phyloP scores from a whole-genome alignment of 2,329 filamentous ascomycete genomes.

The Fusarium pseudoanthophilum region DNA sequence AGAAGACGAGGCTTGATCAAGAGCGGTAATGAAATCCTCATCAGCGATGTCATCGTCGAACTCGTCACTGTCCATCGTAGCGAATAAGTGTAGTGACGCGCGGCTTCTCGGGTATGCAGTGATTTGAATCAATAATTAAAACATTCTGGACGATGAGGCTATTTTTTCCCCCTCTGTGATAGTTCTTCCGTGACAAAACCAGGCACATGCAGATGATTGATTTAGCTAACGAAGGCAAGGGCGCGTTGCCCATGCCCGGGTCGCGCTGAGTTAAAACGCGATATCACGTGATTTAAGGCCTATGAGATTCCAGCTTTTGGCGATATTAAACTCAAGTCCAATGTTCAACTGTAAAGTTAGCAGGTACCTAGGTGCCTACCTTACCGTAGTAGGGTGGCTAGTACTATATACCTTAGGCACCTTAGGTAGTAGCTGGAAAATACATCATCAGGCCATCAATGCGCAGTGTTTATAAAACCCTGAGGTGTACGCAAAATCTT shows the following conservation, averaged over 20 bases:
- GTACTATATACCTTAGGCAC: too few species aligned
- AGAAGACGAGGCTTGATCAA: conserved; percentile 61
- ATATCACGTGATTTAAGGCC: conserved; percentile 27
- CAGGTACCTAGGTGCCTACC: neutral
- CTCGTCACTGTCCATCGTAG: conserved; percentile 66
- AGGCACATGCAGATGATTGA: neutral
- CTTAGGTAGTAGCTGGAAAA: neutral
- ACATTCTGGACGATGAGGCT: conserved; percentile 6
- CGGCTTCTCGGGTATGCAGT: neutral
- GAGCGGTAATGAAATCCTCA: conserved; percentile 71
- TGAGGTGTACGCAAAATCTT: neutral
- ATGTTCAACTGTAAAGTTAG: neutral
- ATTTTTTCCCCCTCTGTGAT: neutral
- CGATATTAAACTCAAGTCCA: neutral
- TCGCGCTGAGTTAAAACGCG: conserved; percentile 41
- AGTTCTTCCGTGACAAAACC: neutral
- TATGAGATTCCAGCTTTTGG: neutral
- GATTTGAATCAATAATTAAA: conserved; percentile 4
- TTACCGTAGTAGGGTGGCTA: neutral
- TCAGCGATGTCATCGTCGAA: conserved; percentile 74
- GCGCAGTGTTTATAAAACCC: neutral
- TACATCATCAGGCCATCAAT: neutral
- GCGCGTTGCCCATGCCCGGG: conserved; percentile 13
- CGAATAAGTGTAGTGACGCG: conserved; percentile 2
- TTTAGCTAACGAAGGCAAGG: neutral